Evolutionary conservation across 805 yeast species (phyloP), one percentile per base, ranked within the genome.

Genomic region (Saccharomyces eubayanus): DNA sequence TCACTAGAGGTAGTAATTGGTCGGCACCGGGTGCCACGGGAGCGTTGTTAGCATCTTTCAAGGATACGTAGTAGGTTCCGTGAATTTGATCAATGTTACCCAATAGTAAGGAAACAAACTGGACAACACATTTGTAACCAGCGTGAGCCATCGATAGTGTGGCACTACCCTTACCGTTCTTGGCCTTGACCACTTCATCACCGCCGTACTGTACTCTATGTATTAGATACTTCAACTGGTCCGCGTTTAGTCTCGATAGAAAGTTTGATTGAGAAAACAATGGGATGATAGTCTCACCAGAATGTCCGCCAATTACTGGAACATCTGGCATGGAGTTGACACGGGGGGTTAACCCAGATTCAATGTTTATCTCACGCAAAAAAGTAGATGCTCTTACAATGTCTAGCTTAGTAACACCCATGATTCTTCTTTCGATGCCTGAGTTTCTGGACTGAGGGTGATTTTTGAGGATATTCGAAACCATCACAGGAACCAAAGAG

Each of bases 111-210:
- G 65, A 62, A 28, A 71, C 57, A 50, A 75, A 64, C 29, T 67
- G 69, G 64, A 81, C 84, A 30, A 90, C 87, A 69, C 89, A 86
- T 62, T 84, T 79, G 76, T 80, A 88, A 36, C 96, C 97, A 36
- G 97, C 96, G 64, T 84, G 86, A 9, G 97, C 97, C 97, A 91
- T 92, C 30, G 96, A 87, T 61, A 91, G 78, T 40, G 98, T 91
- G 54, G 97, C 97, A 49, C 96, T 88, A 45, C 97, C 97, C 51
- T 84, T 84, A 59, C 97, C 97, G 64, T 88, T 85, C 77, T 91
- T 91, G 53, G 97, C 97, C 75, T 87, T 78, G 59, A 91, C 98
- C 49, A 91, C 96, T 73, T 92, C 97, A 70, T 91, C 98, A 68
- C 98, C 98, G 57, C 96, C 96, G 63, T 86, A 90, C 76, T 91